Base-by-base conservation (phyloP, 1,284 basidiomycete genomes). In the Coriolopsis trogii region DNA sequence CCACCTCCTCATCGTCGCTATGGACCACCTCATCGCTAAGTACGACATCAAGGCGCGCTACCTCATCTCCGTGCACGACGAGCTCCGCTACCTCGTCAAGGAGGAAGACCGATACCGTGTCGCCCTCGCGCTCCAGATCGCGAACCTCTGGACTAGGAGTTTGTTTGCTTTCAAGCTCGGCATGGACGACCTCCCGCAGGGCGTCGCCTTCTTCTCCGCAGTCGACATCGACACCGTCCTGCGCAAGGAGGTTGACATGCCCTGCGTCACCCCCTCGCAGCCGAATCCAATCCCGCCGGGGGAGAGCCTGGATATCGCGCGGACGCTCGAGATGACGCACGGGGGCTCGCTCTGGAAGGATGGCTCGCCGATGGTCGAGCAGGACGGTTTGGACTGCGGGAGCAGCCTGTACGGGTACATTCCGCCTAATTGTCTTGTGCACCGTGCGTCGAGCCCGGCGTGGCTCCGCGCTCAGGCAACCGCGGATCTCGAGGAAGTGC, bases 61-160 rank as follows among this genome's bases (percentile, higher is more conserved):
- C 71, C 89, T 99, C 57, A 89, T 99, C 50, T 98, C 95, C 10
- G 94, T 99, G 0, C 97, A 99, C 70, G 96, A 99, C 69, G 96
- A 99, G 72, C 81, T 99, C 26, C 87, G 96, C 3, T 99, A 98
- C 68, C 81, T 99, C 7, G 93, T 95, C 36, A 80, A 80, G 41
- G 95, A 98, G 46, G 82, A 88, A 57, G 97, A 99, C 73, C 81
- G 79, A 61, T 93, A 95, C 68, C 86, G 95, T 13, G 85, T 88
- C 0, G 90, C 94, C 3, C 77, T 99, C n/a, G 97, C 97, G 0
- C 71, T 99, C 38, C 96, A 99, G 72, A 85, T 99, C 44, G 92
- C 94, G 33, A 99, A 99, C 69, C 73, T 98, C 4, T 99, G 96
- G 96, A 99, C 95, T 3, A 81, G 96, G 12, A 85, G 88, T 47